A percentile compares a stretch with the other conserved stretches of the same genome.
Evolutionary conservation across 139 green algal species (phyloP).

Genomic region (Asterochloris sp.): DNA sequence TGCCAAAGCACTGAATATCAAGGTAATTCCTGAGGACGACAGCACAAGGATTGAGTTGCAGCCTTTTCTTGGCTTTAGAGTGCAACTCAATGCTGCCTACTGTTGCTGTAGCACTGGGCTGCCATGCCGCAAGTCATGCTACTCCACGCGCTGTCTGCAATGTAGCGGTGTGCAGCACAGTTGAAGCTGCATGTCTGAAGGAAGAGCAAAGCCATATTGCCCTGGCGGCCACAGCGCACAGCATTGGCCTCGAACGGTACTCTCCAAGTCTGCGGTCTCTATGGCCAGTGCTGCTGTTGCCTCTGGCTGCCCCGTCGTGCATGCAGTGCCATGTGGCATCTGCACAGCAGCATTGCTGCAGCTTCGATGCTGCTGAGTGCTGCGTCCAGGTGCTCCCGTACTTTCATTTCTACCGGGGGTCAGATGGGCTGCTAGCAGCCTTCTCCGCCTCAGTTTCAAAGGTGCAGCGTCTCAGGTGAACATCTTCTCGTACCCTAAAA

Average conservation of each 20-base stretch:
- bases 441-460: conserved; percentile 77
- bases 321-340: too few species aligned
- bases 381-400: conserved; percentile 78
- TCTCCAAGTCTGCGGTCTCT: too few species aligned
- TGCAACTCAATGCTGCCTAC: neutral
- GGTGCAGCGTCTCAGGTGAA: conserved; percentile 45
- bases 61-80: too few species aligned
- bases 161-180: neutral
- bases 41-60: too few species aligned
- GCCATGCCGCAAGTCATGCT: too few species aligned
- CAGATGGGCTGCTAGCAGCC: conserved; percentile 64
- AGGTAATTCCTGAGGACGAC: conserved; percentile 32
- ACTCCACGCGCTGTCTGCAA: neutral
- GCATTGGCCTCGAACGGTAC: neutral
- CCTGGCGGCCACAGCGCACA: neutral
- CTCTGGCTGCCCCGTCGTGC: too few species aligned
- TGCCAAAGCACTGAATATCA: conserved; percentile 74
- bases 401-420: conserved; percentile 93
- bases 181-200: neutral
- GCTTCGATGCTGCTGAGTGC: too few species aligned
- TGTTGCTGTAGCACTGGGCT: neutral
- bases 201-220: neutral
- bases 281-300: too few species aligned
- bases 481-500: neutral
- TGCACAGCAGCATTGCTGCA: too few species aligned